Conservation (phyloP, 345 rosid species). For the Aquilaria malaccensis region DNA sequence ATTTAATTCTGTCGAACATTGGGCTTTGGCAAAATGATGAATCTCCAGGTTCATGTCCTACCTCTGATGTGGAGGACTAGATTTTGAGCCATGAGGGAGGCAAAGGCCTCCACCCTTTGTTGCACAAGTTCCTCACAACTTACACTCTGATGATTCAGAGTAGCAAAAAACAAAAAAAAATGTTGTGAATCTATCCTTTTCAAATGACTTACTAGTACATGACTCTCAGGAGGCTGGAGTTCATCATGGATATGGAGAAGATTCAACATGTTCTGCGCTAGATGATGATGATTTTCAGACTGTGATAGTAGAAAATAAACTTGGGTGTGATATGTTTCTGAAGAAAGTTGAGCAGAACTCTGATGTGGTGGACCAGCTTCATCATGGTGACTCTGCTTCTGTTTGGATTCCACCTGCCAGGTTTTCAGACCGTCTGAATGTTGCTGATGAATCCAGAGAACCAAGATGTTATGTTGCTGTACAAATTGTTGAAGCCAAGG, state of each 20-base stretch:
- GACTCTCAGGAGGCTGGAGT: conserved; percentile 47
- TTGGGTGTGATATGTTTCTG: conserved; percentile 76
- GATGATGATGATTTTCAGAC: conserved; percentile 97
- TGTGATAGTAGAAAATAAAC: conserved; percentile 74
- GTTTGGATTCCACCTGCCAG: conserved; percentile 97
- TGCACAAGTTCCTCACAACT: no score
- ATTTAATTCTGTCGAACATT: no score
- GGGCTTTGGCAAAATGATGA: no score
- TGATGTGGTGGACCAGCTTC: conserved; percentile 46
- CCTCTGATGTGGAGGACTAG: no score
- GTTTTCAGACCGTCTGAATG: conserved; percentile 77
- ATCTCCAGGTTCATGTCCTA: no score
- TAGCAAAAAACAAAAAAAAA: no score
- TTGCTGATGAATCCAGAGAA: conserved; percentile 76
- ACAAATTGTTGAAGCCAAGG: conserved; percentile 93
- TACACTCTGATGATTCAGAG: no score
- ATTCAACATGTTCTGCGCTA: conserved; percentile 68
- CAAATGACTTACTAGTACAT: conserved; percentile 15
- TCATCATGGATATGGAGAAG: conserved; percentile 45
- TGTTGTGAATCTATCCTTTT: not conserved
- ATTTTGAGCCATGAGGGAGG: no score
- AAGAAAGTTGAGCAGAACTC: conserved; percentile 67
- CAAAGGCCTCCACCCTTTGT: no score
- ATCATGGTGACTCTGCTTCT: conserved; percentile 45
- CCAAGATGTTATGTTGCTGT: conserved; percentile 61